Evolutionary conservation across 1,139 yeast genomes (phyloP).

Genomic region (Taphrina deformans): DNA sequence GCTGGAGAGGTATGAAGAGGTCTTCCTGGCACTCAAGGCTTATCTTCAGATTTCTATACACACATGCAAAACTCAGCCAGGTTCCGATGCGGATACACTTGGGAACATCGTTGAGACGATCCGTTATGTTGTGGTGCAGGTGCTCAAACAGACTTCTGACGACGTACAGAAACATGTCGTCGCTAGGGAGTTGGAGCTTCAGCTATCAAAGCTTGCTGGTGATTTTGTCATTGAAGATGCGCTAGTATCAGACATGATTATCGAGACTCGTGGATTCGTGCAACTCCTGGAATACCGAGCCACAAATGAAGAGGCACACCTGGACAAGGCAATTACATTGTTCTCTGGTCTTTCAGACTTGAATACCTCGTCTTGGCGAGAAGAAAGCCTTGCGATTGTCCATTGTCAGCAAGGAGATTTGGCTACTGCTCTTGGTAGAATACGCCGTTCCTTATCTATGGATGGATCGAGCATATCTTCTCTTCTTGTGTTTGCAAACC

Average conservation of each 20-base stretch:
- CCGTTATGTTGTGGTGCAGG: not conserved
- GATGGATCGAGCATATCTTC: not conserved
- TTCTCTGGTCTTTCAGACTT: not conserved
- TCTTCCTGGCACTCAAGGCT: constrained; percentile 50
- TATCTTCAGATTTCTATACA: constrained; percentile 46
- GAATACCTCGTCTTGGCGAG: not conserved
- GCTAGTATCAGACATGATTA: not conserved
- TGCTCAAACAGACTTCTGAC: not conserved
- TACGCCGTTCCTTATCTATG: not conserved
- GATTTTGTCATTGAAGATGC: not conserved
- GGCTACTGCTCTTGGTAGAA: constrained; percentile 1
- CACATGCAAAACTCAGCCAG: constrained; percentile 8
- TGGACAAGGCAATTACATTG: not conserved
- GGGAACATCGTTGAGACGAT: not conserved
- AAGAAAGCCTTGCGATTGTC: not conserved
- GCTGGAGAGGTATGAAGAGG: constrained; percentile 46
- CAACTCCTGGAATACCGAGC: not conserved
- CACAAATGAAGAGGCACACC: not conserved
- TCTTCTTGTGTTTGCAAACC: constrained; percentile 10
- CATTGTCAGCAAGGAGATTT: not conserved
- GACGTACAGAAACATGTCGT: not conserved
- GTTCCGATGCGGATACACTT: not conserved
- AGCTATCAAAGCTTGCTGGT: not conserved
- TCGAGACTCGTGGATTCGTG: not conserved
- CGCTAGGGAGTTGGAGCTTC: not conserved